Evolutionary conservation across 805 yeast genomes (phyloP), one percentile per base, ranked within the genome.

Genomic region (Suhomyces faveliae): DNA sequence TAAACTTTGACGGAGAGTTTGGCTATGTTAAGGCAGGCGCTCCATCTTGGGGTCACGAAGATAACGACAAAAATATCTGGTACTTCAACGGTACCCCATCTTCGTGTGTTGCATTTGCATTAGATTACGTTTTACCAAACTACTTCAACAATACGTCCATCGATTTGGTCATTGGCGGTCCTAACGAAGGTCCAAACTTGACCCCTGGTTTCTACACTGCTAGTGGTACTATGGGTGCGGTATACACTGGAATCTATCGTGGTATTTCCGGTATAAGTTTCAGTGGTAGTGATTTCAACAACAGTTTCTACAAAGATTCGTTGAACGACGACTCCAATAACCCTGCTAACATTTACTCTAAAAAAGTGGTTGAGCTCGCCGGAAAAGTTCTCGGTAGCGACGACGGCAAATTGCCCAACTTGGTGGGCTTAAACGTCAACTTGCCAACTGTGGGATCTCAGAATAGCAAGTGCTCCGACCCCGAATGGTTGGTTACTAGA

Each of bases 21-120:
- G 63, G 62, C 27, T 77, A 76, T 58, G 74, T 72, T 43, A 67
- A 69, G 44, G 63, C 60, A 0, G 84, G 83, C 23, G 66, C 72
- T 21, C 79, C 81, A 49, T 71, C 80, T 20, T 79, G 82, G 82
- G 83, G 80, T 29, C 75, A 73, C 48, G 82, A 78, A 49, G 60
- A 17, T 15, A 35, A 51, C 41, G 77, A 76, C 56, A 49, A 55
- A 42, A 55, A 63, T 53, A 47, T 61, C 42, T 60, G 67, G 66
- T 62, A 61, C 53, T 61, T 62, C 49, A 58, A 62, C 50, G 67
- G 66, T 21, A 61, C 66, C 9, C 66, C 66, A 8, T 45, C 62
- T 2, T 56, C 64, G 3, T 56, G 61, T 42, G 63, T 61, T 11
- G 61, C 64, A 4, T 63, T 62, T 44, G 64, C 59, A n/a, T 49